phyloP scores from a whole-genome alignment of 2,329 filamentous ascomycete species.

The Fusarium guadeloupense region DNA sequence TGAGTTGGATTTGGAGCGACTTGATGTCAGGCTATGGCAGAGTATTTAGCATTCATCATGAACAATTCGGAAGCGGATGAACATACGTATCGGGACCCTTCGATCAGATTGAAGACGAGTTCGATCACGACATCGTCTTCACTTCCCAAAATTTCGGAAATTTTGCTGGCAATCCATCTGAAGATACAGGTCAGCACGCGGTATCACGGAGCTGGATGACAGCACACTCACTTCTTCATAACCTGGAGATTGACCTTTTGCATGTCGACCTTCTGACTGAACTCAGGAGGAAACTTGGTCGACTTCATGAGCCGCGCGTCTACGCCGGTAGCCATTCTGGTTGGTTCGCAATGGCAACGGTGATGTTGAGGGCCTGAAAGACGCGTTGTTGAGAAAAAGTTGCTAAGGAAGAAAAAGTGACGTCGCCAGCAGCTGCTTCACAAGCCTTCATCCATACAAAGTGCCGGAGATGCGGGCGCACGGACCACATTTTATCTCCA shows the following conservation, averaged over 20 bases:
- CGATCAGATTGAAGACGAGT: conserved; percentile 75
- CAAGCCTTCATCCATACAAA: not conserved
- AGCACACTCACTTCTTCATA: conserved; percentile 84
- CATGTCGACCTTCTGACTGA: conserved; percentile 96
- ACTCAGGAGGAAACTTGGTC: conserved; percentile 94
- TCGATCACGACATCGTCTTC: conserved; percentile 98
- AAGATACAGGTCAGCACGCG: conserved; percentile 28
- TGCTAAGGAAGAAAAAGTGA: conserved; percentile 43
- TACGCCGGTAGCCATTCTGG: conserved; percentile 79
- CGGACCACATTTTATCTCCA: conserved; percentile 13
- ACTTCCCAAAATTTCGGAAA: conserved; percentile 86
- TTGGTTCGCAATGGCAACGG: conserved; percentile 29
- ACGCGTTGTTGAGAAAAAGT: conserved; percentile 38
- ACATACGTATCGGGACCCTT: conserved; percentile 79
- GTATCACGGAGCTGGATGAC: not conserved
- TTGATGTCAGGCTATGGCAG: conserved; percentile 87
- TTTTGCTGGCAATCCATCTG: conserved; percentile 92
- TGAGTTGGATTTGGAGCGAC: conserved; percentile 90
- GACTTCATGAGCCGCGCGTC: conserved; percentile 89
- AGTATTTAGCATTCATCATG: conserved; percentile 40
- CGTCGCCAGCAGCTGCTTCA: conserved; percentile 37
- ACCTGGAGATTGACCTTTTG: conserved; percentile 96
- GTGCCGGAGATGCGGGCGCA: conserved; percentile 6
- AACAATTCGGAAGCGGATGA: not conserved
- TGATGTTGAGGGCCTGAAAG: conserved; percentile 6